These are phyloP conservation scores for Nakazawaea wickerhamii DNA, from an alignment of 805 yeast genomes.

Conservation along the genomic window DNA sequence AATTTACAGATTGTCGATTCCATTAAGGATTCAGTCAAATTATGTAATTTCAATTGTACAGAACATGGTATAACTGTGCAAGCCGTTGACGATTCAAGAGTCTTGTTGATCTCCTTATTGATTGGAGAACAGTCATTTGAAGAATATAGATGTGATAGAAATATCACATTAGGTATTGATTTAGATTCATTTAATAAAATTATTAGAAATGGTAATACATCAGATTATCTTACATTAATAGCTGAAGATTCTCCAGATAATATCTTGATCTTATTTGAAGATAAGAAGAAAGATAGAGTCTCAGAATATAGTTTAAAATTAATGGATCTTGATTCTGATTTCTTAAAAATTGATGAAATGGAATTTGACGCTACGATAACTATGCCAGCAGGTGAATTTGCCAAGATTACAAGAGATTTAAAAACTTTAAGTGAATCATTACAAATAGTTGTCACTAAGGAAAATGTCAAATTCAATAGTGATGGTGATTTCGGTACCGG, in stretches of 20 bases:
- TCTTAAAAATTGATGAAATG: conserved; percentile 89
- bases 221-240: conserved; percentile 79
- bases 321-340: conserved; percentile 96
- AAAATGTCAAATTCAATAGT: conserved; percentile 81
- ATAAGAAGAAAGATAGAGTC: conserved; percentile 82
- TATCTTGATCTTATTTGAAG: conserved; percentile 82
- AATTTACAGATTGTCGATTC: conserved; percentile 73
- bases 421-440: conserved; percentile 82
- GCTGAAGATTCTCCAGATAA: conserved; percentile 73
- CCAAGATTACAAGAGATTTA: conserved; percentile 86
- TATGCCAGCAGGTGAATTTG: conserved; percentile 84
- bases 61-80: conserved; percentile 92
- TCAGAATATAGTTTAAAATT: conserved; percentile 87
- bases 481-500: conserved; percentile 94
- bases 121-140: conserved; percentile 86
- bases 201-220: conserved; percentile 84
- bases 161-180: conserved; percentile 87
- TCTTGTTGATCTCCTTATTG: conserved; percentile 79
- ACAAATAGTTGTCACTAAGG: conserved; percentile 82
- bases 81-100: conserved; percentile 97
- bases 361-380: conserved; percentile 82
- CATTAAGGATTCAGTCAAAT: conserved; percentile 87
- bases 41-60: conserved; percentile 96
- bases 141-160: conserved; percentile 93
- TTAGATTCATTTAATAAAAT: conserved; percentile 83